A percentile compares a stretch with the other conserved stretches of the same genome.
These are phyloP conservation scores for Globisporangium sylvaticum DNA, from an alignment of 352 stramenopile species.

Conservation along the genomic window DNA sequence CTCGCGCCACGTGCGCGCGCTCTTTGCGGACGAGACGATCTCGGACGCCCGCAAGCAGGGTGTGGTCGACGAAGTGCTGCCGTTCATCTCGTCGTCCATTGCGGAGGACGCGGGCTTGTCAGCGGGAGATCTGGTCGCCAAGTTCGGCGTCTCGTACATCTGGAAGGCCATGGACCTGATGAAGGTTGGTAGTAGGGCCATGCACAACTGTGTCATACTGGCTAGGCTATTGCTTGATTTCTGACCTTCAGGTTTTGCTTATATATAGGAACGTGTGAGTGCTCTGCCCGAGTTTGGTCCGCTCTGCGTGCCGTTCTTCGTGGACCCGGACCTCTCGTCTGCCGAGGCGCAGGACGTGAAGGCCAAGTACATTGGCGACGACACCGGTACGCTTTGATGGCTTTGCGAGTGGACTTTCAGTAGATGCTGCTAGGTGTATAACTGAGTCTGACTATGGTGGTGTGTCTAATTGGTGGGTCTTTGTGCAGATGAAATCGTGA, in stretches of 20 bases:
- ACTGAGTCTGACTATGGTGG: background rate
- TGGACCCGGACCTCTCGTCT: constrained; percentile 47
- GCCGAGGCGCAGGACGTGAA: constrained; percentile 59
- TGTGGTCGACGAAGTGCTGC: constrained; percentile 60
- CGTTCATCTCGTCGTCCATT: constrained; percentile 54
- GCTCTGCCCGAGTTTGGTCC: constrained; percentile 76
- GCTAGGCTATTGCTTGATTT: background rate
- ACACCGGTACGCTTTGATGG: constrained; percentile 21
- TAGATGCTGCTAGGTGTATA: background rate
- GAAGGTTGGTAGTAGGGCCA: constrained; percentile 41
- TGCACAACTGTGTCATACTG: background rate
- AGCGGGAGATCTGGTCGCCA: constrained; percentile 28
- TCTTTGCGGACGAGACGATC: constrained; percentile 56
- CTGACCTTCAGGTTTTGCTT: background rate
- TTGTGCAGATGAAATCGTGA: constrained; percentile 42
- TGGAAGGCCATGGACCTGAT: constrained; percentile 78
- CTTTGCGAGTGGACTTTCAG: constrained; percentile 18
- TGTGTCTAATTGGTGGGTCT: background rate
- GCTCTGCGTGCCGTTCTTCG: constrained; percentile 73
- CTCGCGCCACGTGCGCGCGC: constrained; percentile 75
- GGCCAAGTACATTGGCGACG: constrained; percentile 64
- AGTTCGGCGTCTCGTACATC: constrained; percentile 67
- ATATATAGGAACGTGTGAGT: constrained; percentile 64
- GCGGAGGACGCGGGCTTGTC: background rate
- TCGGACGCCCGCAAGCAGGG: constrained; percentile 34